Conservation (phyloP, 2,329 filamentous ascomycete species). For the Trichoderma lentiforme region DNA sequence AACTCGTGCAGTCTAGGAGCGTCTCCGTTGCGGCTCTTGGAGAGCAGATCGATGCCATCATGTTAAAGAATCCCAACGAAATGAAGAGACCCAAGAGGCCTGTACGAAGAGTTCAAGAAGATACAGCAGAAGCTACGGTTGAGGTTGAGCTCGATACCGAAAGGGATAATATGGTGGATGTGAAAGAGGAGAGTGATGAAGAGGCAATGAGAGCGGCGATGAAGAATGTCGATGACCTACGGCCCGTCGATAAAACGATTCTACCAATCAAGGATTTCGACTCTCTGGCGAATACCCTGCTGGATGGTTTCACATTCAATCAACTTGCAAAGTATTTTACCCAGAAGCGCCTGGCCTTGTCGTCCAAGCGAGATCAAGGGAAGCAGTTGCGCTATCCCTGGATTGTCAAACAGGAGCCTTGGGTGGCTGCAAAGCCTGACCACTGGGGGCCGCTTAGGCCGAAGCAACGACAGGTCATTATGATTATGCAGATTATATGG, state of each 20-base stretch:
- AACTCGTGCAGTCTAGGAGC: conserved; percentile 29
- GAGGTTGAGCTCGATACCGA: conserved; percentile 32
- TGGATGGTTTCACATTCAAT: conserved; percentile 43
- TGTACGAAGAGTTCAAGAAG: conserved; percentile 22
- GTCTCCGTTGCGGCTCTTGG: conserved; percentile 36
- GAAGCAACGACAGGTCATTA: conserved; percentile 42
- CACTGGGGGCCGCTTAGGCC: conserved; percentile 21
- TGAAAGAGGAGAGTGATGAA: conserved; percentile 27
- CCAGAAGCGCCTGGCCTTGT: neutral
- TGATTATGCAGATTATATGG: conserved; percentile 50
- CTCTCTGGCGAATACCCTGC: conserved; percentile 37
- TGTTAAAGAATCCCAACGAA: conserved; percentile 42
- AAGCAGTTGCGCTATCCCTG: conserved; percentile 35
- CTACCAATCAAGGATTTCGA: conserved; percentile 42
- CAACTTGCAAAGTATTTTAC: conserved; percentile 47
- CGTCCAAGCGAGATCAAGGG: neutral
- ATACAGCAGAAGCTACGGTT: conserved; percentile 10
- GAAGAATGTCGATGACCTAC: conserved; percentile 48
- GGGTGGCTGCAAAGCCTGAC: conserved; percentile 36
- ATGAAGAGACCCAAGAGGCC: conserved; percentile 24
- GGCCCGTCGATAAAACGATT: conserved; percentile 38
- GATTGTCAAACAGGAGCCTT: conserved; percentile 41
- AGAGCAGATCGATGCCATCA: conserved; percentile 42
- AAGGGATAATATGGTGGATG: conserved; percentile 26
- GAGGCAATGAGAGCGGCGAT: conserved; percentile 35